Evolutionary conservation across 2,329 filamentous ascomycete genomes (phyloP), one percentile per base, ranked within the genome.

Genomic region (Colletotrichum sp.): DNA sequence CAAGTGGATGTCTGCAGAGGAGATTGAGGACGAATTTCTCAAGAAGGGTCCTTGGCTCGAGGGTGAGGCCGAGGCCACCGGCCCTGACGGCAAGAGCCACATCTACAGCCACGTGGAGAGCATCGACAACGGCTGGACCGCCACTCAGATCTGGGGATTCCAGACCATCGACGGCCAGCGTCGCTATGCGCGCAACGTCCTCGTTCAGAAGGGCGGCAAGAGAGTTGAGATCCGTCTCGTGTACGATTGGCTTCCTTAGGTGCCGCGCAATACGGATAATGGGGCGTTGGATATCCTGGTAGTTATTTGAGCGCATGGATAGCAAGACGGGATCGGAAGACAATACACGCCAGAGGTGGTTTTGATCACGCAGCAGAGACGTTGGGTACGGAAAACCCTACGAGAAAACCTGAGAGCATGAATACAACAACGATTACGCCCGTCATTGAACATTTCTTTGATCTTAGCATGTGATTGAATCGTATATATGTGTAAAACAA

Each of bases 61-160:
- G 67, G 92, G 90, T 76, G 86, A 88, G 3, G 84, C 82, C 12
- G 87, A 88, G 76, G 82, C 89, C 85, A 82, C 84, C 28, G 88
- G 85, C 70, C 89, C 90, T 43, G 88, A 89, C 55, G 92, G 92
- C 81, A 87, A 89, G 75, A 90, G 92, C 78, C 89, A 92, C 80
- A 86, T 97, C 78, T 90, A 93, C 78, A 94, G 92, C 78, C 85
- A 89, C 56, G 90, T 95, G 64, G 84, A 87, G 83, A 91, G 85
- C 81, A 73, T 85, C 58, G 87, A 88, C 74, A 84, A 82, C 36
- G 90, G 87, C 12, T 92, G 91, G 91, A 85, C 85, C 26, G 90
- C 89, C 8, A 84, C 81, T 14, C 90, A 92, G 88, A 83, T 90
- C 76, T 92, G 91, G 91, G 91, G 91, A 2, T 92, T 92, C 82